Evolutionary conservation across 106 monocot species (phyloP).

Genomic region (Posidonia australis): DNA sequence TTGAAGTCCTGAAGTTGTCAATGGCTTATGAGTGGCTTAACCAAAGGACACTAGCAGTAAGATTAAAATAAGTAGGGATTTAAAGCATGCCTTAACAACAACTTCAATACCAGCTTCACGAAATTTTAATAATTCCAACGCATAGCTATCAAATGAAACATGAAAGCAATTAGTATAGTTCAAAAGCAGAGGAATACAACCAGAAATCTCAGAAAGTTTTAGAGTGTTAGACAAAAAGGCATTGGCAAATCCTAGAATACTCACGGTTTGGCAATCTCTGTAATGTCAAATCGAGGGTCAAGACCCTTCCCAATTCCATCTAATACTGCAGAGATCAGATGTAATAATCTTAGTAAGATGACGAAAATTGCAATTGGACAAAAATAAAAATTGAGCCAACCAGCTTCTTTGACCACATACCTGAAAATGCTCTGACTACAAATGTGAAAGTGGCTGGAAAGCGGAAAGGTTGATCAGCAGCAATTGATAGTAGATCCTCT

Average conservation of each 20-base stretch:
- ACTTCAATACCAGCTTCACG: slow-evolving; percentile 95
- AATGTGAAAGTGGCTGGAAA: slow-evolving; percentile 99
- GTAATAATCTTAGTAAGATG: background rate
- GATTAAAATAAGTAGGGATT: background rate
- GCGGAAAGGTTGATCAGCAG: slow-evolving; percentile 97
- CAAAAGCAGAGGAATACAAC: background rate
- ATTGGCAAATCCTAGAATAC: slow-evolving; percentile 19
- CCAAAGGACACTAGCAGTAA: slow-evolving; percentile 2
- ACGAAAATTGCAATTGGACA: background rate
- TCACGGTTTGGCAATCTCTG: slow-evolving; percentile 99
- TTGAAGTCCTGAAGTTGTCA: slow-evolving; percentile 52
- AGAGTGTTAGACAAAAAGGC: background rate
- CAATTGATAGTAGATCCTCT: slow-evolving; percentile 95
- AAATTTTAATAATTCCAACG: slow-evolving; percentile 82
- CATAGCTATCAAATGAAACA: slow-evolving; percentile 49
- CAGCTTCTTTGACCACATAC: slow-evolving; percentile 16
- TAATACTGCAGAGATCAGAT: slow-evolving; percentile 53
- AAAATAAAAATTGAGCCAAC: background rate
- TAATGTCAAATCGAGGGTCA: slow-evolving; percentile 98
- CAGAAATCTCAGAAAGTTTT: background rate
- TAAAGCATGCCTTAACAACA: slow-evolving; percentile 59
- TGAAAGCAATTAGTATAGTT: slow-evolving; percentile 1
- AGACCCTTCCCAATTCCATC: slow-evolving; percentile 99
- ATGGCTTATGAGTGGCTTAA: background rate
- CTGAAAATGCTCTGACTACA: slow-evolving; percentile 99